Conservation (phyloP, 1,139 yeast species). For the Suhomyces bolitotheri region DNA sequence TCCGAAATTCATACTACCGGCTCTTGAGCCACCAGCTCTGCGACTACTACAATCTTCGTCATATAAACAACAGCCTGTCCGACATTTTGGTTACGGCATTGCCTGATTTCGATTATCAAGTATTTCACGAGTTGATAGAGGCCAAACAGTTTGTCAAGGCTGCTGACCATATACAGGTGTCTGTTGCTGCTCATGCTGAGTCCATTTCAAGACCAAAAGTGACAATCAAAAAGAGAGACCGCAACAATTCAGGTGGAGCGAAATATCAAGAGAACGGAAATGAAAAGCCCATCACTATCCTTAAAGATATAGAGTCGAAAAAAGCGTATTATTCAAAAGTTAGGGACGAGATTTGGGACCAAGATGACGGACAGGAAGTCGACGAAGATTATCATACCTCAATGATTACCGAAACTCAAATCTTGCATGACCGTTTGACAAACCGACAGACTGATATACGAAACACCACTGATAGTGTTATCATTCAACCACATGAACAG, state of each 20-base stretch:
- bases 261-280: no score
- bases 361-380: constrained; percentile 25
- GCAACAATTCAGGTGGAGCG: not conserved
- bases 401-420: no score
- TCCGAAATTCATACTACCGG: constrained; percentile 66
- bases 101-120: constrained; percentile 21
- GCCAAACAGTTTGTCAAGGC: constrained; percentile 6
- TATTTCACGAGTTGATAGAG: constrained; percentile 12
- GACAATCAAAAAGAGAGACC: constrained; percentile 18
- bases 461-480: no score
- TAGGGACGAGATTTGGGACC: constrained; percentile 45
- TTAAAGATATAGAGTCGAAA: constrained; percentile 31
- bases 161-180: not conserved
- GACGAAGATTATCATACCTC: no score
- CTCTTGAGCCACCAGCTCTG: constrained; percentile 68
- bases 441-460: no score
- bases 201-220: constrained; percentile 19
- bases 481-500: no score
- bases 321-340: constrained; percentile 46
- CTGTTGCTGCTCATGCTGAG: not conserved
- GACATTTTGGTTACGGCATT: constrained; percentile 30
- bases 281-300: no score
- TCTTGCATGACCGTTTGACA: no score
- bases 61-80: constrained; percentile 28
- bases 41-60: constrained; percentile 56